Conservation (phyloP, 2,329 filamentous ascomycete species). For the Phialophora expanda region DNA sequence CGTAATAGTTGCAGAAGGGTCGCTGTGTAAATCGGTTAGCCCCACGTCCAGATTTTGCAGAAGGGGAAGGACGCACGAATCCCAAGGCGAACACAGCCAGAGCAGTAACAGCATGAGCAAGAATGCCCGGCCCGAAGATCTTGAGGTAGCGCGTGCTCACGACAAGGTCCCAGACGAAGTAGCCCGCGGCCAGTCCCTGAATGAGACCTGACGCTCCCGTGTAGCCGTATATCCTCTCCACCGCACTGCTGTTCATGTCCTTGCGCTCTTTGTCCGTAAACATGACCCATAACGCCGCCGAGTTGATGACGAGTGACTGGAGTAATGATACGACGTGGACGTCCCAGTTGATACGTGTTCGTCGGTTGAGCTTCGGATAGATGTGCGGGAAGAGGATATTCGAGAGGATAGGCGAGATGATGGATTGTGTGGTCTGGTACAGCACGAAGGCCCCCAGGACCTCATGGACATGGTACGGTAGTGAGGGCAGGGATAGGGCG, state of each 20-base stretch:
- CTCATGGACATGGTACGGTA: slow-evolving; percentile 67
- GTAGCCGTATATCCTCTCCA: slow-evolving; percentile 65
- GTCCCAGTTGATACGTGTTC: slow-evolving; percentile 69
- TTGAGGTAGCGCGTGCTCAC: slow-evolving; percentile 61
- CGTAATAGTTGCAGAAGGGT: slow-evolving; percentile 70
- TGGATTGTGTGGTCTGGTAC: slow-evolving; percentile 62
- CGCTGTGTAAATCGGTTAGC: slow-evolving; percentile 51
- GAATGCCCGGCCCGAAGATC: slow-evolving; percentile 66
- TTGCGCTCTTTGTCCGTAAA: slow-evolving; percentile 60
- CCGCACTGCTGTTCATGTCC: slow-evolving; percentile 54
- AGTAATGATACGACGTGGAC: slow-evolving; percentile 68
- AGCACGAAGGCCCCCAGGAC: slow-evolving; percentile 60
- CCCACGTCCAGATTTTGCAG: no score
- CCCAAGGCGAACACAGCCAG: slow-evolving; percentile 66
- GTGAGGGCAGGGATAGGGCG: slow-evolving; percentile 58
- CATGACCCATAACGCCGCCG: slow-evolving; percentile 64
- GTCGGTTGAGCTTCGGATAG: slow-evolving; percentile 59
- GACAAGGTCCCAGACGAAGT: slow-evolving; percentile 68
- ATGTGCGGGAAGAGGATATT: slow-evolving; percentile 58
- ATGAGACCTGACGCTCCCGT: slow-evolving; percentile 64
- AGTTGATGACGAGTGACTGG: slow-evolving; percentile 63
- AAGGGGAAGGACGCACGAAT: slow-evolving; percentile 58
- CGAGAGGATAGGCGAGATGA: slow-evolving; percentile 62
- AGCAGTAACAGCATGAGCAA: slow-evolving; percentile 66
- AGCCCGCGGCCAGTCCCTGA: slow-evolving; percentile 65